Percentiles rank a stretch among this genome's conserved stretches.
phyloP scores from a whole-genome alignment of 2,329 filamentous ascomycete species.

The Hymenoscyphus fructigenus region DNA sequence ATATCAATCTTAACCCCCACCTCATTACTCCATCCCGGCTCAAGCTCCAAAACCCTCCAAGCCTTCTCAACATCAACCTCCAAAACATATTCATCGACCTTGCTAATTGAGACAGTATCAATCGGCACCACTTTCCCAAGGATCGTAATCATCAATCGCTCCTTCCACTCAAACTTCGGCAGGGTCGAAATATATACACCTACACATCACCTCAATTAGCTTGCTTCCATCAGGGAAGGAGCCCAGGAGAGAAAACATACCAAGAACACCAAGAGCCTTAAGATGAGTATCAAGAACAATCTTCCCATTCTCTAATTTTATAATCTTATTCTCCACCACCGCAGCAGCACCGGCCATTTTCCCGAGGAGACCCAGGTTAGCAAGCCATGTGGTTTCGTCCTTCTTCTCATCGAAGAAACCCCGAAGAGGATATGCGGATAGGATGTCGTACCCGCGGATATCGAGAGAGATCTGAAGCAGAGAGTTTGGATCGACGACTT shows the following conservation, averaged over 20 bases:
- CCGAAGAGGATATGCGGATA: constrained; percentile 69
- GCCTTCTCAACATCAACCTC: constrained; percentile 75
- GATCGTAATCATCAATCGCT: constrained; percentile 73
- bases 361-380: constrained; percentile 73
- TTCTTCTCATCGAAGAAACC: constrained; percentile 48
- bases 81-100: constrained; percentile 58
- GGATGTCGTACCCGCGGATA: constrained; percentile 73
- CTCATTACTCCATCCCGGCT: constrained; percentile 78
- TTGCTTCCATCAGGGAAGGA: background rate
- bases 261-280: constrained; percentile 76
- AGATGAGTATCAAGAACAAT: constrained; percentile 66
- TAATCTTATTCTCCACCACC: constrained; percentile 61
- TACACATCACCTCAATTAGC: constrained; percentile 32
- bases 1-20: constrained; percentile 54
- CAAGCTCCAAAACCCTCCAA: constrained; percentile 72
- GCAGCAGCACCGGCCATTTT: constrained; percentile 92
- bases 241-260: constrained; percentile 43
- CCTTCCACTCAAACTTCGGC: constrained; percentile 55
- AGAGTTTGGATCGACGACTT: constrained; percentile 43
- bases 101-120: constrained; percentile 61
- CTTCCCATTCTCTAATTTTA: constrained; percentile 57
- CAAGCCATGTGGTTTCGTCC: constrained; percentile 50
- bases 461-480: constrained; percentile 64
- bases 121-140: constrained; percentile 68
- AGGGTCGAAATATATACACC: constrained; percentile 77